Evolutionary conservation across 805 yeast species (phyloP), one percentile per base, ranked within the genome.

Genomic region (Starmerella ratchasimensis): DNA sequence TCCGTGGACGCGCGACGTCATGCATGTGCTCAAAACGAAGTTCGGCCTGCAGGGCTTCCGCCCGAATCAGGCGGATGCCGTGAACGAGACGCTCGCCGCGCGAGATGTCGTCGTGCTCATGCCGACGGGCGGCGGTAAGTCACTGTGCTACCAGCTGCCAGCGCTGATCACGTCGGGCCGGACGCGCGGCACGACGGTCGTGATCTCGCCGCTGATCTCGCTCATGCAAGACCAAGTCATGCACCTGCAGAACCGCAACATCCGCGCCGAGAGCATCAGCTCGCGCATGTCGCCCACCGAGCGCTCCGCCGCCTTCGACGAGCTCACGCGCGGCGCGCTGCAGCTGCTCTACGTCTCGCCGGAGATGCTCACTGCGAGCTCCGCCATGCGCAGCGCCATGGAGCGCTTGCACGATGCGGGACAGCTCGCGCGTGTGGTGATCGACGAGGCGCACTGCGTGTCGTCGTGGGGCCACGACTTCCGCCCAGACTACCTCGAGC

Each of bases 121-220:
- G 94, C 98, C 98, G 0, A 90, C 98, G 0, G 98, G 98, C 27
- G 98, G 98, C 35, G 98, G 98, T 35, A 90, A 90, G 55, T 86
- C 97, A 0, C 60, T 90, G 22, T 90, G 98, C 55, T 90, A 86
- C 58, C 98, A 90, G 58, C 64, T 90, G 26, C 97, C 98, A 0
- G 95, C 98, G 0, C 63, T 90, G 31, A 74, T 88, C 1, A 64
- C 67, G 29, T 65, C 76, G 2, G 95, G 95, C 1, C 64, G 56
- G 17, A 81, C 94, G 0, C 61, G 60, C 14, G 97, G 96, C 13
- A 78, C 90, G 0, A 83, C 97, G 0, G 71, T 90, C 27, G 98
- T 90, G 5, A 72, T 90, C 6, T 88, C 97, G 0, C 98, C 98
- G 1, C 68, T 90, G 46, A 83, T 90, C 27, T 88, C 98, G 1